Evolutionary conservation across 257 asterid species (phyloP), one percentile per base, ranked within the genome.

Genomic region (Cruciata laevipes): DNA sequence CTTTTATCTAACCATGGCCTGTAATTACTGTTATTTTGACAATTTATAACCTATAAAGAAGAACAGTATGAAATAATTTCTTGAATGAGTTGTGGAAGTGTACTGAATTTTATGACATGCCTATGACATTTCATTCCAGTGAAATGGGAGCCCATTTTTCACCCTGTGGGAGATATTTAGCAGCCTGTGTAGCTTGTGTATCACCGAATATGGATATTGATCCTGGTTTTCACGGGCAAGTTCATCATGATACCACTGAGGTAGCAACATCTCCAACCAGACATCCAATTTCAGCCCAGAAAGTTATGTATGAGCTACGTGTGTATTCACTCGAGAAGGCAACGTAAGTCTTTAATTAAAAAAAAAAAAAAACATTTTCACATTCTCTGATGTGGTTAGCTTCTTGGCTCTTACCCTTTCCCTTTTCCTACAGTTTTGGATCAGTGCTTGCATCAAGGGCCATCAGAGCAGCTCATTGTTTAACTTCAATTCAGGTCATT

Each of bases 61-160:
- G n/a, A 38, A 0, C 17, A 38, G 17, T 24, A 35, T 18, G 52
- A 44, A 10, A 37, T 44, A 32, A 47, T 56, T 32, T 25, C 44
- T 37, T 10, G 33, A 20, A 59, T 47, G 20, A 23, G 40, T 61
- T 21, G 49, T 67, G 31, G 23, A 18, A 3, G 23, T 47, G 0
- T 30, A 38, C 44, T 69, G 62, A 57, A 60, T 61, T 18, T 32
- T 23, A 57, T 73, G 53, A 74, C 63, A 35, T 57, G 63, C 25
- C 42, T 18, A 35, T 35, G 17, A 35, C 65, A 7, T 40, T 59
- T 61, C 20, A 64, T 65, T 73, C 53, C 69, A 93, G 97, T 84
- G 97, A 93, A 78, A 93, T 90, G 99, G 97, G 99, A 59, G 90
- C 96, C 65, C 97, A 89, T 71, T 88, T 90, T 85, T 93, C 97